These are phyloP conservation scores for Cryptococcus sp. DNA, from an alignment of 1,284 basidiomycete species.

Conservation along the genomic window DNA sequence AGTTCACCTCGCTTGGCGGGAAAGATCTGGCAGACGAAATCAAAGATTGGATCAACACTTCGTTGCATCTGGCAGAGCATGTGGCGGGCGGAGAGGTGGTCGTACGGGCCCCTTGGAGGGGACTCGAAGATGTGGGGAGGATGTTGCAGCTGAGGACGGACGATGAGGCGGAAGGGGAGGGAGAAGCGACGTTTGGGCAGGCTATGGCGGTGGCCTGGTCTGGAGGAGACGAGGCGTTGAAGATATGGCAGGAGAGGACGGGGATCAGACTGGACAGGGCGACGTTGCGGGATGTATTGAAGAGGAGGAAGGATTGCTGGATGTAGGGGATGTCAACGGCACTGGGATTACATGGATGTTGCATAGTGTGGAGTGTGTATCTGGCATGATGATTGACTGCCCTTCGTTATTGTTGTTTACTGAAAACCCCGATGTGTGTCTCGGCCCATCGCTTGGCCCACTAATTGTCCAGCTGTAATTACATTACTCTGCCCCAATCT, in stretches of 20 bases:
- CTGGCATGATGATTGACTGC: neutral
- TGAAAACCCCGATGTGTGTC: too few species aligned
- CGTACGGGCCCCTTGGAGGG: constrained; percentile 65
- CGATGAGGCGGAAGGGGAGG: constrained; percentile 28
- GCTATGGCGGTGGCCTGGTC: constrained; percentile 67
- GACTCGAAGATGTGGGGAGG: constrained; percentile 61
- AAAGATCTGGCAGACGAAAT: constrained; percentile 60
- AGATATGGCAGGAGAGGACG: constrained; percentile 55
- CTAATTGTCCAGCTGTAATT: too few species aligned
- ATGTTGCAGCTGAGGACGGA: constrained; percentile 55
- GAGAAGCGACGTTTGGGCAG: constrained; percentile 62
- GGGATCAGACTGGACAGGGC: constrained; percentile 22
- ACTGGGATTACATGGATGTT: too few species aligned
- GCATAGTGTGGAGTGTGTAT: too few species aligned
- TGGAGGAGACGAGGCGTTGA: constrained; percentile 66
- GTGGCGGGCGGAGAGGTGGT: constrained; percentile 44
- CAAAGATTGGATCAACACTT: constrained; percentile 58
- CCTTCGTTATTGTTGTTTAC: too few species aligned
- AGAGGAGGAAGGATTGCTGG: constrained; percentile 43
- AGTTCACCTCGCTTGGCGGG: constrained; percentile 55
- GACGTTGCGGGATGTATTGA: constrained; percentile 38
- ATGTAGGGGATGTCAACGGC: too few species aligned
- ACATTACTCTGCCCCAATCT: too few species aligned
- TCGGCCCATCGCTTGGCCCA: too few species aligned
- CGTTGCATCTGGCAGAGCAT: constrained; percentile 49